Base-by-base conservation (phyloP, 441 rosid genomes). In the Erodium texanum region DNA sequence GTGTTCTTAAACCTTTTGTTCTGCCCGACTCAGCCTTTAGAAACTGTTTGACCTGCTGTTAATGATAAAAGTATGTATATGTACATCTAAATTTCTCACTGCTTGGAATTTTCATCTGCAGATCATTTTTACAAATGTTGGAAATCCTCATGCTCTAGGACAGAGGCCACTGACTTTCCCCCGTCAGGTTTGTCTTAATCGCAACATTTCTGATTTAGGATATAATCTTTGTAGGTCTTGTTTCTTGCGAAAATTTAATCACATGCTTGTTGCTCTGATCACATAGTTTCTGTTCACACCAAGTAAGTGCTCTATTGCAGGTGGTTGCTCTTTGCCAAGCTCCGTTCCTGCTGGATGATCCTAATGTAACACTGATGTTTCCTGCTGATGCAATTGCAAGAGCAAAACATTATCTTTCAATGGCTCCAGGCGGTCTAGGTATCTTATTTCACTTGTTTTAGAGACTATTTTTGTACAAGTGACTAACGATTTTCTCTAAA, bases 311-410 rank as follows among this genome's bases (percentile, higher is more conserved):
- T 67, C 19, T 65, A 27, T 67, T 73, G 71, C 84, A 93, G 96
- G 97, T 93, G 77, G 84, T 91, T 83, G 96, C 99, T 20, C 85
- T 91, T 66, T 91, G 97, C 80, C 99, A 93, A 82, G 99, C 99
- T 74, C 96, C 99, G 43, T 91, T 88, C 82, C 83, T 93, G 62
- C 91, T 91, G 45, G 96, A 93, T 69, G 97, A 93, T 78, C 93
- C 99, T 15, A 93, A 88, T 82, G 96, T 91, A 56, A 93, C 96
- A 66, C 76, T 87, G 80, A 0, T 93, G 38, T 93, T 89, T 79
- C 99, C 97, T 3, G 93, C 93, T 64, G 96, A 93, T 86, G 96
- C 99, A 48, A 89, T 93, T 81, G 92, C 97, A 62, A 91, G 75
- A 76, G 97, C 99, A 72, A 91, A 86, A 70, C 92, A 93, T 76